Conservation (phyloP, 2,329 filamentous ascomycete genomes). For the Colletotrichum godetiae region DNA sequence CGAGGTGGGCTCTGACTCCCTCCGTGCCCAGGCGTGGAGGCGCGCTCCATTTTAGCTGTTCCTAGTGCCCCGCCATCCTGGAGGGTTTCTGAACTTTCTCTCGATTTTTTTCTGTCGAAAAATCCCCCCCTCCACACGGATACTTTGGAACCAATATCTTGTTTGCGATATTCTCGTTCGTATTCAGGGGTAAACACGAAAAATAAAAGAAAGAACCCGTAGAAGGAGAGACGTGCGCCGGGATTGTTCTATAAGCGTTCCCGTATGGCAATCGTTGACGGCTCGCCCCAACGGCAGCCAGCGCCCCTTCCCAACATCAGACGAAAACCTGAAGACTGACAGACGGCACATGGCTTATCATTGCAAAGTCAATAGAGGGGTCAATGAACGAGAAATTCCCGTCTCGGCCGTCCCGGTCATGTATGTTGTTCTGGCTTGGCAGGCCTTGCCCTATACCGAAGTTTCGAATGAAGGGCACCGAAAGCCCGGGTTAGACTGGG, state of each 20-base stretch:
- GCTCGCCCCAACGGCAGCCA: background rate
- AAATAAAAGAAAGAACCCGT: background rate
- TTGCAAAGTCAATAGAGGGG: background rate
- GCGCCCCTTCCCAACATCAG: background rate
- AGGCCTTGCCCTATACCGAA: background rate
- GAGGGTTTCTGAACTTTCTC: background rate
- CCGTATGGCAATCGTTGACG: background rate
- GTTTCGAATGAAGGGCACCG: background rate
- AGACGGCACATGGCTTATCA: background rate
- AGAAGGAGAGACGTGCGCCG: background rate
- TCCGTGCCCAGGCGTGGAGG: conserved; percentile 12
- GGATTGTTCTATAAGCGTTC: background rate
- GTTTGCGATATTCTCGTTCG: background rate
- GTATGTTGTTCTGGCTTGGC: background rate
- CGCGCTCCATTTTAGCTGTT: conserved; percentile 4
- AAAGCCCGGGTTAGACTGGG: conserved; percentile 11
- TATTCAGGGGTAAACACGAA: background rate
- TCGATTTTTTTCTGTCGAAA: background rate
- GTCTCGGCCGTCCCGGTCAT: background rate
- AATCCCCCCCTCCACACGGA: background rate
- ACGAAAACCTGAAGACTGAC: background rate
- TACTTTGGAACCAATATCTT: background rate
- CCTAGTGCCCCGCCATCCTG: conserved; percentile 1
- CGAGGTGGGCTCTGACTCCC: conserved; percentile 4
- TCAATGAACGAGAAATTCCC: background rate